Evolutionary conservation across 805 yeast species (phyloP).

Genomic region (Geotrichum ghanense): DNA sequence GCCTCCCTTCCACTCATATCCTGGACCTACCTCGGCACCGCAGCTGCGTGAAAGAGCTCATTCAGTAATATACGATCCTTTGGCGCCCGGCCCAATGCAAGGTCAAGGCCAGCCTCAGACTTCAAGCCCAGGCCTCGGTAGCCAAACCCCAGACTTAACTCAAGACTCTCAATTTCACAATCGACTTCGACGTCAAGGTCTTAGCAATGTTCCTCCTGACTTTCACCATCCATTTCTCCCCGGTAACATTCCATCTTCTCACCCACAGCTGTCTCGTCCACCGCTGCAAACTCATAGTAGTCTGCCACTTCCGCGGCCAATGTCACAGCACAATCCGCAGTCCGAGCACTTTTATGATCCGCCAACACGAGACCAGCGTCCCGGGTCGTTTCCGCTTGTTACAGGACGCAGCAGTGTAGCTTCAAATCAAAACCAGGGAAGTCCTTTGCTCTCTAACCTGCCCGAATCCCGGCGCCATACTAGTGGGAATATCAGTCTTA

Average conservation of each 20-base stretch:
- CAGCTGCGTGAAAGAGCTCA: constrained; percentile 11
- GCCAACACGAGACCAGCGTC: constrained; percentile 16
- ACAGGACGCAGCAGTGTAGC: too few species aligned
- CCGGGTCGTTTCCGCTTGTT: constrained; percentile 18
- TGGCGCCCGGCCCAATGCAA: constrained; percentile 8
- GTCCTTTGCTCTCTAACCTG: not conserved
- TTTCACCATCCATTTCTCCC: constrained; percentile 2
- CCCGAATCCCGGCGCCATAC: constrained; percentile 3
- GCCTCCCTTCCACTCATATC: constrained; percentile 1
- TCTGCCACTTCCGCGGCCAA: constrained; percentile 5
- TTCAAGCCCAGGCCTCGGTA: not conserved
- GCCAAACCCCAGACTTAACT: too few species aligned
- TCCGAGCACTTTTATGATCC: constrained; percentile 5
- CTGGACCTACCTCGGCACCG: too few species aligned
- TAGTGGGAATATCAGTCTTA: not conserved
- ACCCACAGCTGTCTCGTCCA: not conserved
- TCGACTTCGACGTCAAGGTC: constrained; percentile 6
- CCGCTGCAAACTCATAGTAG: constrained; percentile 4
- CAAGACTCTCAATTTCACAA: constrained; percentile 4
- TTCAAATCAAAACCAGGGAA: too few species aligned
- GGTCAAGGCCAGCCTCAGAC: constrained; percentile 1
- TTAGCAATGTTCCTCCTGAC: not conserved
- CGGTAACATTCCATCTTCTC: not conserved
- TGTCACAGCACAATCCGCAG: constrained; percentile 1
- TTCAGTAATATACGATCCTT: constrained; percentile 16